These are phyloP conservation scores for Populus euphratica DNA, from an alignment of 345 rosid species.

Conservation along the genomic window DNA sequence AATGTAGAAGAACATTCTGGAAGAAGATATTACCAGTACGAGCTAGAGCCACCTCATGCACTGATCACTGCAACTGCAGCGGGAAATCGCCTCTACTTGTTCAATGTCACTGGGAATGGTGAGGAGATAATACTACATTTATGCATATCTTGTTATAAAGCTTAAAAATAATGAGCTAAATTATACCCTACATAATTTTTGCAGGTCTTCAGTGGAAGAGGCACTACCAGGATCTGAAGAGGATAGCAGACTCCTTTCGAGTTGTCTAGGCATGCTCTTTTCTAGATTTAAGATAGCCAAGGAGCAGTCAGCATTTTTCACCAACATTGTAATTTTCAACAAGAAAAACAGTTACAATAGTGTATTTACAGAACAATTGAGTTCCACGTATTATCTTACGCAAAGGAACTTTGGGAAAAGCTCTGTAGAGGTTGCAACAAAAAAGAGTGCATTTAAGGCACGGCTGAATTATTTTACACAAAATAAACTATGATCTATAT, in stretches of 20 bases:
- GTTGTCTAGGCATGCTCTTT: conserved; percentile 40
- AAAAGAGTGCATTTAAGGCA: background rate
- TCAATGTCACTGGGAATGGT: conserved; percentile 74
- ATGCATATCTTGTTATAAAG: background rate
- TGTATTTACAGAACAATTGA: background rate
- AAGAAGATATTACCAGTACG: conserved; percentile 73
- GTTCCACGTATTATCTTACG: background rate
- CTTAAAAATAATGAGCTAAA: background rate
- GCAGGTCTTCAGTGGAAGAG: conserved; percentile 97
- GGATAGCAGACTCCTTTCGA: conserved; percentile 84
- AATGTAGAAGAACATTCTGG: conserved; percentile 65
- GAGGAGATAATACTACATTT: background rate
- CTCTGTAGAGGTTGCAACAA: background rate
- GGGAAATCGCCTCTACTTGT: conserved; percentile 86
- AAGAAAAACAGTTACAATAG: background rate
- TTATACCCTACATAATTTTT: background rate
- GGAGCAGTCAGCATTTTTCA: background rate
- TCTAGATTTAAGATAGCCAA: background rate
- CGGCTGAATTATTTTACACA: background rate
- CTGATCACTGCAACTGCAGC: conserved; percentile 95
- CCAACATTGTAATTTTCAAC: background rate
- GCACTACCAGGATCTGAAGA: conserved; percentile 80
- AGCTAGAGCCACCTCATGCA: conserved; percentile 88
- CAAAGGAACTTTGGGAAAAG: background rate
- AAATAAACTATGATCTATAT: background rate